These are phyloP conservation scores for Phyllosticta citribraziliensis DNA, from an alignment of 2,329 filamentous ascomycete species.

Conservation along the genomic window DNA sequence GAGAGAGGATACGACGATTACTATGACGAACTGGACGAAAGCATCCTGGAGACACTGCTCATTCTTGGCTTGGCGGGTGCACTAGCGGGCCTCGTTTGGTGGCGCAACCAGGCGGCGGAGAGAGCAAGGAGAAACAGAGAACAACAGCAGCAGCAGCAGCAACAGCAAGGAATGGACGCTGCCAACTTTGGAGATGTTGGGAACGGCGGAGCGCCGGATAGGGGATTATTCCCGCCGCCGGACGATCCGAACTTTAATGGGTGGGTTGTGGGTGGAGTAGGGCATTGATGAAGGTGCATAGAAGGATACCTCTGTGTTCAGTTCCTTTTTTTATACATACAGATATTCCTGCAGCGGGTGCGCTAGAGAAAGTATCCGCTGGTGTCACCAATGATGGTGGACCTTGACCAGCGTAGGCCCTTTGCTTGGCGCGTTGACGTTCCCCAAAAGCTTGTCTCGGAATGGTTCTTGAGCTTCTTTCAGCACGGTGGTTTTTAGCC, in stretches of 20 bases:
- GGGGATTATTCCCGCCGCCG: constrained; percentile 55
- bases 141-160: constrained; percentile 19
- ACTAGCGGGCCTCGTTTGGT: constrained; percentile 71
- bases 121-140: constrained; percentile 18
- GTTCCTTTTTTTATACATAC: background rate
- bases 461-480: background rate
- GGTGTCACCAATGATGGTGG: background rate
- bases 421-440: background rate
- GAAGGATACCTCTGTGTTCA: background rate
- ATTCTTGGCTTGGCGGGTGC: constrained; percentile 69
- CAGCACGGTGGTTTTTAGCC: background rate
- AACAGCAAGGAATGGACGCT: constrained; percentile 27
- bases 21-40: constrained; percentile 59
- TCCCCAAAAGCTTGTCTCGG: background rate
- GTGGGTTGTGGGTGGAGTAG: constrained; percentile 60
- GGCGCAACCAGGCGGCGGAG: constrained; percentile 54
- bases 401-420: background rate
- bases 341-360: background rate
- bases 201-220: constrained; percentile 29
- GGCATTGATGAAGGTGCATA: constrained; percentile 37
- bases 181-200: constrained; percentile 17
- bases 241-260: constrained; percentile 58
- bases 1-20: constrained; percentile 52
- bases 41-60: constrained; percentile 72
- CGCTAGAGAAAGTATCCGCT: background rate